These are phyloP conservation scores for Nidularia pulvinata DNA, from an alignment of 768 basidiomycete genomes.

Conservation along the genomic window DNA sequence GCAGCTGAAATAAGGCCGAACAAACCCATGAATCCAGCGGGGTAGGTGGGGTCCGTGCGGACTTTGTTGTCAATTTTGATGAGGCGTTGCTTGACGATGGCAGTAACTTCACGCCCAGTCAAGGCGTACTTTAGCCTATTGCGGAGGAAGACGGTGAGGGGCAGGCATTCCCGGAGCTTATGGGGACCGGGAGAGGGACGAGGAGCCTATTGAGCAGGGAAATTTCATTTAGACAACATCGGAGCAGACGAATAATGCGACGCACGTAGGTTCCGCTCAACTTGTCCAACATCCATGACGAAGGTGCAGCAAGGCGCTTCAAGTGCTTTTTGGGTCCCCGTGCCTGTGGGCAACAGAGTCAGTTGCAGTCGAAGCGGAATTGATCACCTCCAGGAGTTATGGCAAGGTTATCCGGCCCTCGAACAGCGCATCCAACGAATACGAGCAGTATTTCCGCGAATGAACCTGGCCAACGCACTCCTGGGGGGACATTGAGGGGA, in stretches of 20 bases:
- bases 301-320: slow-evolving; percentile 96
- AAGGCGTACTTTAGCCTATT: slow-evolving; percentile 99
- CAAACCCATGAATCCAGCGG: slow-evolving; percentile 96
- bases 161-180: slow-evolving; percentile 98
- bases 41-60: slow-evolving; percentile 96
- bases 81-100: slow-evolving; percentile 94
- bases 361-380: slow-evolving; percentile 14
- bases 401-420: slow-evolving; percentile 36
- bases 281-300: slow-evolving; percentile 99
- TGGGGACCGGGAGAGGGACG: slow-evolving; percentile 98
- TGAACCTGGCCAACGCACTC: slow-evolving; percentile 14
- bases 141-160: slow-evolving; percentile 95
- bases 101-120: slow-evolving; percentile 93
- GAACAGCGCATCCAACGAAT: slow-evolving; percentile 35
- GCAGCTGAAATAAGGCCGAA: slow-evolving; percentile 8
- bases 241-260: slow-evolving; percentile 2
- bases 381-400: slow-evolving; percentile 11
- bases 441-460: slow-evolving; percentile 10
- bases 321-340: slow-evolving; percentile 99
- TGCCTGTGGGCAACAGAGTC: slow-evolving; percentile 50
- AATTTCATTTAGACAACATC: slow-evolving; percentile 8
- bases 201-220: slow-evolving; percentile 65
- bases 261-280: slow-evolving; percentile 90
- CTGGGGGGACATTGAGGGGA: slow-evolving; percentile 13
- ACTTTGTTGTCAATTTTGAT: slow-evolving; percentile 99